phyloP scores from a whole-genome alignment of 2,329 filamentous ascomycete genomes.

The Alternaria triticimaculans region DNA sequence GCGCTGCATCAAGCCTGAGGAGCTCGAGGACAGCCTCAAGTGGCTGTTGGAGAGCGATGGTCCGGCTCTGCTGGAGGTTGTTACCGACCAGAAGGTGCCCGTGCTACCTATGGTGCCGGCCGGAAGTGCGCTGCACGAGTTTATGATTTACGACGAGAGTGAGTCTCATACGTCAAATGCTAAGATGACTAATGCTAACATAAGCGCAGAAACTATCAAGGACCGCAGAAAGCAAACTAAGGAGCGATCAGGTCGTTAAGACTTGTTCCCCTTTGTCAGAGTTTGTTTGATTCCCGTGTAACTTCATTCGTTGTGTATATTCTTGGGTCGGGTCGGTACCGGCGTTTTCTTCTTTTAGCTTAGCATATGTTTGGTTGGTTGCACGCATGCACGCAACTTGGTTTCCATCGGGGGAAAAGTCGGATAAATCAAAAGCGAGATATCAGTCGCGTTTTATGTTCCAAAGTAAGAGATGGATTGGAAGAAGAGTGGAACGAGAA shows the following conservation, averaged over 20 bases:
- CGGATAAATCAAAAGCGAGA: conserved; percentile 14
- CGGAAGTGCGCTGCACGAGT: conserved; percentile 87
- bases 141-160: conserved; percentile 85
- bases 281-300: conserved; percentile 7
- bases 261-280: background rate
- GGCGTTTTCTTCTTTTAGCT: conserved; percentile 19
- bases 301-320: conserved; percentile 27
- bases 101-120: conserved; percentile 98
- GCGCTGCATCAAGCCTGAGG: conserved; percentile 74
- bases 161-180: no score
- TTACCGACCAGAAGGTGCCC: conserved; percentile 87
- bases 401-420: background rate
- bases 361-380: background rate
- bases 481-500: background rate
- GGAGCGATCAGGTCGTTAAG: conserved; percentile 36
- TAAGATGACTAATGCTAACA: conserved; percentile 10
- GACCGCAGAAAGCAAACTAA: conserved; percentile 42
- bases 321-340: conserved; percentile 21
- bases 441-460: conserved; percentile 1
- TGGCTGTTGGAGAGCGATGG: conserved; percentile 87
- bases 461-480: background rate
- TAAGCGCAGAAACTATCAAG: conserved; percentile 25
- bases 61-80: conserved; percentile 90
- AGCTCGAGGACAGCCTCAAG: conserved; percentile 77
- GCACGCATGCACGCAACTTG: background rate